Conservation (phyloP, 2,329 filamentous ascomycete genomes). For the Coniochaeta sp. region DNA sequence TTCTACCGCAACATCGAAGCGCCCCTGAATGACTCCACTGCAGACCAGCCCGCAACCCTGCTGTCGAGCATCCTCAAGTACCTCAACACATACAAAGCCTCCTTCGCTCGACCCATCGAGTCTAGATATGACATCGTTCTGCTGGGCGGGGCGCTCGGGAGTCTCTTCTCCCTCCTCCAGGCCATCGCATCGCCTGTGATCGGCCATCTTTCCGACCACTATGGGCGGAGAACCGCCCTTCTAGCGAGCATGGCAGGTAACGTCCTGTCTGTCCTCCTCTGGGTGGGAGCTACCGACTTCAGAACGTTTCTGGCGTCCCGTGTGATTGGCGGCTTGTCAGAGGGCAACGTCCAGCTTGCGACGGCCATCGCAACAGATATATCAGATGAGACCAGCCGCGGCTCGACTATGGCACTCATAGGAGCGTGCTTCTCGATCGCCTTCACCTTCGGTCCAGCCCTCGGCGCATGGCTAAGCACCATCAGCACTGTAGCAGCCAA, state of each 20-base stretch:
- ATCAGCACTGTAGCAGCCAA: constrained; percentile 76
- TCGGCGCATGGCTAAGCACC: constrained; percentile 79
- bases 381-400: constrained; percentile 75
- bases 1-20: constrained; percentile 89
- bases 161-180: constrained; percentile 84
- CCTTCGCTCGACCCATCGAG: constrained; percentile 87
- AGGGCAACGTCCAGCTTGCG: constrained; percentile 94
- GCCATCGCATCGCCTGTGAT: constrained; percentile 90
- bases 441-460: constrained; percentile 90
- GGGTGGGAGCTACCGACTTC: constrained; percentile 91
- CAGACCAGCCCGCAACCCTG: constrained; percentile 48
- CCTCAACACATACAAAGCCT: constrained; percentile 90
- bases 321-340: constrained; percentile 84
- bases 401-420: constrained; percentile 91
- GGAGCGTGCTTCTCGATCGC: constrained; percentile 95
- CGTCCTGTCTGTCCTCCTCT: constrained; percentile 85
- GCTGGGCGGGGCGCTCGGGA: constrained; percentile 86
- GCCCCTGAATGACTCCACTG: constrained; percentile 30
- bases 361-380: constrained; percentile 96
- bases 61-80: constrained; percentile 74
- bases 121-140: constrained; percentile 96
- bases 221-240: constrained; percentile 81
- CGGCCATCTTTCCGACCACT: constrained; percentile 76
- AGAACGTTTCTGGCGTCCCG: constrained; percentile 92
- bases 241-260: constrained; percentile 91